Evolutionary conservation across 176 grass and related monocot genomes (phyloP).

Genomic region (Ampelocalamus luodianensis): DNA sequence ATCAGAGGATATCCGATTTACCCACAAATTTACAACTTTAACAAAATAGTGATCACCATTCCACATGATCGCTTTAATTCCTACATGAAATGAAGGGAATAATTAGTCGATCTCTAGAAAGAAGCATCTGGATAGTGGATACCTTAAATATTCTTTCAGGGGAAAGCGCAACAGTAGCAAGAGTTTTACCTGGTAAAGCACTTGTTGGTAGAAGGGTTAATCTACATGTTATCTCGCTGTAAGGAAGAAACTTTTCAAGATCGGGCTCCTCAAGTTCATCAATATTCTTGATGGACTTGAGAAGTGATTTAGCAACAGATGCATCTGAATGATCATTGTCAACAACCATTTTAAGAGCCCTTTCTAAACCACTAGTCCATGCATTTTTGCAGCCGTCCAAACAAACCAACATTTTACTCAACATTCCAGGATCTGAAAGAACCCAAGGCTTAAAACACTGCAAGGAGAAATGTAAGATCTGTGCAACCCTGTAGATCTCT

Average conservation of each 20-base stretch:
- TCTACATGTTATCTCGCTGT: conserved; percentile 32
- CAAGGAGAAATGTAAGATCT: conserved; percentile 51
- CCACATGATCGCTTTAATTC: conserved; percentile 54
- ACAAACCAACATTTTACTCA: conserved; percentile 53
- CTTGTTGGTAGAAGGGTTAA: conserved; percentile 46
- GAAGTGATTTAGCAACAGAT: conserved; percentile 51
- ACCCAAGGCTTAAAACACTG: conserved; percentile 68
- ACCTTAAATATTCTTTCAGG: conserved; percentile 1
- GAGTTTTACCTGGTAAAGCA: conserved; percentile 54
- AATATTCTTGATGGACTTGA: conserved; percentile 53
- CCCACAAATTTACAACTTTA: conserved; percentile 68
- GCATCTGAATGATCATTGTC: conserved; percentile 11
- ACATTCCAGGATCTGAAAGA: conserved; percentile 46
- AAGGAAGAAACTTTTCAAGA: conserved; percentile 11
- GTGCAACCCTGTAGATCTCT: conserved; percentile 64
- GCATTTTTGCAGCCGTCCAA: conserved; percentile 52
- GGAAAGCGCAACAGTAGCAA: not conserved
- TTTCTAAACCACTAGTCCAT: conserved; percentile 50
- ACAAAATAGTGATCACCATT: conserved; percentile 57
- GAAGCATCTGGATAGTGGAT: not conserved
- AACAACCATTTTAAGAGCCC: conserved; percentile 42
- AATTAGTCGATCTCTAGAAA: conserved; percentile 25
- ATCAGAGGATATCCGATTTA: conserved; percentile 53
- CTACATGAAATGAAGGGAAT: conserved; percentile 33
- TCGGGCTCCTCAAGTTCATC: conserved; percentile 38